Percentiles rank a stretch among this genome's conserved stretches.
Conservation (phyloP, 257 asterid species). For the Ilex asprella region DNA sequence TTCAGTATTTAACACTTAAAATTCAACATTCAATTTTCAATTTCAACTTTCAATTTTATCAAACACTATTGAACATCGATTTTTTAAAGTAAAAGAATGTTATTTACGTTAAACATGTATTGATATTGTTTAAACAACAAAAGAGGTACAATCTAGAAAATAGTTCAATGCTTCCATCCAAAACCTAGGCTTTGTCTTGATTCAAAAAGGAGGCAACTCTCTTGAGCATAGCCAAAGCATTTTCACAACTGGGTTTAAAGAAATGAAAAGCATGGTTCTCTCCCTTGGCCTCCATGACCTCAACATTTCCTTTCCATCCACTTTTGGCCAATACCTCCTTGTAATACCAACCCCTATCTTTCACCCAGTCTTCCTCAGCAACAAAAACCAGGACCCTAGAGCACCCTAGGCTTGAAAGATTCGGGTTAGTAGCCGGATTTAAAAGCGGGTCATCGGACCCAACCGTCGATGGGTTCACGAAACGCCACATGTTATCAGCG, state of each 20-base stretch:
- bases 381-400: slow-evolving; percentile 28
- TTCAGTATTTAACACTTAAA: no score
- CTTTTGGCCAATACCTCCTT: slow-evolving; percentile 24
- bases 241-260: slow-evolving; percentile 15
- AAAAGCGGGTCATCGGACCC: slow-evolving; percentile 54
- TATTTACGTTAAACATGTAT: no score
- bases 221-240: slow-evolving; percentile 2
- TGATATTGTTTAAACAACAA: not conserved
- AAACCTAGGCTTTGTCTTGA: not conserved
- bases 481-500: no score
- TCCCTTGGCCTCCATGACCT: slow-evolving; percentile 29
- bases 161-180: not conserved
- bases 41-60: no score
- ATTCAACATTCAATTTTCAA: no score
- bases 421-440: slow-evolving; percentile 38
- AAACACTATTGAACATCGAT: no score
- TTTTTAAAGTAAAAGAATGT: no score
- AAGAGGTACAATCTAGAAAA: not conserved
- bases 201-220: no score
- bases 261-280: slow-evolving; percentile 32
- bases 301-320: slow-evolving; percentile 32
- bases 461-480: slow-evolving; percentile 22
- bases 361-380: slow-evolving; percentile 32
- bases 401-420: slow-evolving; percentile 19
- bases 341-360: slow-evolving; percentile 31